phyloP scores from a whole-genome alignment of 306 rosid genomes.

The Castanospermum australe region DNA sequence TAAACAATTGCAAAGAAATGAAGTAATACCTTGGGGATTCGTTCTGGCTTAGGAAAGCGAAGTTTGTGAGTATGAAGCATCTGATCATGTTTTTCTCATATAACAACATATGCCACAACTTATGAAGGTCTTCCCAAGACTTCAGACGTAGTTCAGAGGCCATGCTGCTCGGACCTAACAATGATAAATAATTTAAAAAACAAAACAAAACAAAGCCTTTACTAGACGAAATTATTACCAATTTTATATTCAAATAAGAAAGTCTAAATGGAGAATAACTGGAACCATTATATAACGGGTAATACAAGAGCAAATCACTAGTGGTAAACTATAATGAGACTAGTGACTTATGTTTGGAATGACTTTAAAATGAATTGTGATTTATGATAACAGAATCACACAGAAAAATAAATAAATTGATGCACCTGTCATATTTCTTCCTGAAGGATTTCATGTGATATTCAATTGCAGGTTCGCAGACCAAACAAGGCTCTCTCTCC shows the following conservation, averaged over 20 bases:
- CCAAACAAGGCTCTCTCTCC: too few species aligned
- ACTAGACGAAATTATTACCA: not conserved
- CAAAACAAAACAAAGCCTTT: not conserved
- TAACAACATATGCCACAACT: conserved; percentile 57
- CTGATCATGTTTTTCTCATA: conserved; percentile 71
- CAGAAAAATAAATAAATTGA: not conserved
- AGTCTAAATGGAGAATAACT: not conserved
- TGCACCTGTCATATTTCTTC: not conserved
- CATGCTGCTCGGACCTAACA: conserved; percentile 65
- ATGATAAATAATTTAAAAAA: not conserved
- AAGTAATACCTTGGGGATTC: conserved; percentile 51
- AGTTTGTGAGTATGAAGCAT: conserved; percentile 70
- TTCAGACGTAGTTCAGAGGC: conserved; percentile 59
- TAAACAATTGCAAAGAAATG: not conserved
- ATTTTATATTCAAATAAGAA: not conserved
- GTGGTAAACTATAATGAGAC: too few species aligned
- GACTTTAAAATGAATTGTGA: not conserved
- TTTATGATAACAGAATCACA: not conserved
- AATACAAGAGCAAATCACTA: too few species aligned
- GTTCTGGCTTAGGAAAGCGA: conserved; percentile 59
- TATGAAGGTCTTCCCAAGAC: conserved; percentile 68
- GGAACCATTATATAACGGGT: not conserved
- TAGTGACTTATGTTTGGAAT: not conserved
- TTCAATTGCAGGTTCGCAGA: not conserved
- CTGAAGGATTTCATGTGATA: not conserved